A percentile compares a stretch with the other conserved stretches of the same genome.
phyloP scores from a whole-genome alignment of 352 stramenopile species.

The Globisporangium alternatum region DNA sequence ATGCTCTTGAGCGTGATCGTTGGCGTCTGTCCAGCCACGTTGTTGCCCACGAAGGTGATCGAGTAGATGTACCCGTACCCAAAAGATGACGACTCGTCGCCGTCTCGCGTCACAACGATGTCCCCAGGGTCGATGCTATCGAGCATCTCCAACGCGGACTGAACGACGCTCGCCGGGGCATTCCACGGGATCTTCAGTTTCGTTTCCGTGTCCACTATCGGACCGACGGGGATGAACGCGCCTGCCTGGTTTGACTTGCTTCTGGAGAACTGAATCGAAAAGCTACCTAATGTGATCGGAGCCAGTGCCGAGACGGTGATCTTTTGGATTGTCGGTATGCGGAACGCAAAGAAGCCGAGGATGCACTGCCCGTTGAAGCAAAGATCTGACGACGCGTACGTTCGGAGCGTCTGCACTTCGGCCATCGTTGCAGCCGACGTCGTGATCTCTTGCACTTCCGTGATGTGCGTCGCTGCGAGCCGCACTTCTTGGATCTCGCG shows the following conservation, averaged over 20 bases:
- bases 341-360: slow-evolving; percentile 53
- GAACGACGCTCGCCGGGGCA: slow-evolving; percentile 30
- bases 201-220: slow-evolving; percentile 9
- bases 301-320: slow-evolving; percentile 54
- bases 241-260: slow-evolving; percentile 26
- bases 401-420: slow-evolving; percentile 72
- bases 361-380: slow-evolving; percentile 57
- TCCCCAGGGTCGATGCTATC: slow-evolving; percentile 36
- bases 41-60: slow-evolving; percentile 76
- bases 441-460: slow-evolving; percentile 62
- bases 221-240: slow-evolving; percentile 27
- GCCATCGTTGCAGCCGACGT: slow-evolving; percentile 59
- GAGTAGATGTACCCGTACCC: slow-evolving; percentile 67
- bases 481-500: slow-evolving; percentile 71
- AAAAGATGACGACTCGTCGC: slow-evolving; percentile 52
- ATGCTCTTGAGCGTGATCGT: slow-evolving; percentile 28
- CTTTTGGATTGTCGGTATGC: slow-evolving; percentile 70
- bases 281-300: slow-evolving; percentile 49
- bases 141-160: slow-evolving; percentile 30
- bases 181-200: slow-evolving; percentile 38
- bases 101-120: slow-evolving; percentile 72
- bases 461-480: slow-evolving; percentile 60
- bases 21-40: slow-evolving; percentile 61
- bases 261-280: slow-evolving; percentile 42
- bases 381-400: slow-evolving; percentile 35